phyloP scores from a whole-genome alignment of 2,329 filamentous ascomycete species.

The Capronia americana region DNA sequence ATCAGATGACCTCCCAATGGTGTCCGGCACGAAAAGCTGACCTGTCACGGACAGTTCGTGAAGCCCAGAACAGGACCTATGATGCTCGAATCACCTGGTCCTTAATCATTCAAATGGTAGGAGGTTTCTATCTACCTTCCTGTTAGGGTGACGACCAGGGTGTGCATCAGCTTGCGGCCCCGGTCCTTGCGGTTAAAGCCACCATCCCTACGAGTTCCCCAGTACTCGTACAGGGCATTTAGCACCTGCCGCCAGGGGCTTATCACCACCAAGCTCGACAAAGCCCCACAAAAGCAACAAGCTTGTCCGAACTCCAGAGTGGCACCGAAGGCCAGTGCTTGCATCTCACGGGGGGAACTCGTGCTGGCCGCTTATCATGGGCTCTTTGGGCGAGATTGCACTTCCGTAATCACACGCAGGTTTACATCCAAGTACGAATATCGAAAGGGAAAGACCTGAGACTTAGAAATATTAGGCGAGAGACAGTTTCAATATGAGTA shows the following conservation, averaged over 20 bases:
- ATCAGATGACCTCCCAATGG: not conserved
- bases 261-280: conserved; percentile 6
- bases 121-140: not conserved
- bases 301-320: not conserved
- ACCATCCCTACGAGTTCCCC: not conserved
- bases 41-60: not conserved
- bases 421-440: not conserved
- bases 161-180: not conserved
- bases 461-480: not conserved
- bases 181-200: not conserved
- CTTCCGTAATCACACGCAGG: not conserved
- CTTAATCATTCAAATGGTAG: no score
- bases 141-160: not conserved
- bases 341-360: not conserved
- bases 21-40: not conserved
- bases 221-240: not conserved
- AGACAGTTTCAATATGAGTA: not conserved
- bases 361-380: not conserved
- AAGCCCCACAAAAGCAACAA: not conserved
- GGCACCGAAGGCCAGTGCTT: not conserved
- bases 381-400: not conserved
- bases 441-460: not conserved
- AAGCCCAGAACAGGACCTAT: not conserved
- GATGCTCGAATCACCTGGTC: not conserved
- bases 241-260: not conserved